Base-by-base conservation (phyloP, 2,329 filamentous ascomycete species). In the Aspergillus sp. region DNA sequence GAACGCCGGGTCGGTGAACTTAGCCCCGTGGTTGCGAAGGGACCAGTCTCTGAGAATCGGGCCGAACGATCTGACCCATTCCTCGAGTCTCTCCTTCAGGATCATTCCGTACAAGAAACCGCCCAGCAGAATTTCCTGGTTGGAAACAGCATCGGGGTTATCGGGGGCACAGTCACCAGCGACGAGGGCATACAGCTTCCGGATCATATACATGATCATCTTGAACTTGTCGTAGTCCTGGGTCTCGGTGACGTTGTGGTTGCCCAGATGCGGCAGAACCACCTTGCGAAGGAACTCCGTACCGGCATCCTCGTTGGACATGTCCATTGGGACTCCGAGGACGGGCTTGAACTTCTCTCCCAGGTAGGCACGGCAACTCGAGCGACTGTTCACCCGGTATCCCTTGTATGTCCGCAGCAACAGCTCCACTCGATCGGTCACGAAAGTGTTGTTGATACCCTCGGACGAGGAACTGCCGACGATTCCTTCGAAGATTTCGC, bases 101-200 rank as follows among this genome's bases (percentile, higher is more conserved):
- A 99, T 92, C 87, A 95, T 94, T 57, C 91, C 91, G 73, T 96
- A 99, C 12, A 99, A 80, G 72, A 96, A 96, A 9, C 95, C 94
- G 55, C 94, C 94, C 1, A 99, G 85, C 24, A 99, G 82, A 59
- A 98, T 89, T 76, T 99, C 95, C 73, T 99, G 95, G 75, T 96
- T 96, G 70, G 96, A 93, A 18, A 97, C 89, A 11, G 95, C 92
- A 84, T 99, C 95, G 1, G 95, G 94, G 71, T 99, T 98, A 80
- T 99, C 95, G 4, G 93, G 87, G 4, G 92, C 85, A 74, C 94
- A 98, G 65, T 97, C 94, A 57, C 94, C 93, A 61, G 93, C 92
- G 9, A 95, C 94, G 52, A 99, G 82, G 14, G 93, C 87, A 72
- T 99, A 99, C 32, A 99, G 85, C 77, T 99, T 99, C 65, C 94